These are phyloP conservation scores for Pseudopyricularia cyperi DNA, from an alignment of 2,329 filamentous ascomycete species.

Conservation along the genomic window DNA sequence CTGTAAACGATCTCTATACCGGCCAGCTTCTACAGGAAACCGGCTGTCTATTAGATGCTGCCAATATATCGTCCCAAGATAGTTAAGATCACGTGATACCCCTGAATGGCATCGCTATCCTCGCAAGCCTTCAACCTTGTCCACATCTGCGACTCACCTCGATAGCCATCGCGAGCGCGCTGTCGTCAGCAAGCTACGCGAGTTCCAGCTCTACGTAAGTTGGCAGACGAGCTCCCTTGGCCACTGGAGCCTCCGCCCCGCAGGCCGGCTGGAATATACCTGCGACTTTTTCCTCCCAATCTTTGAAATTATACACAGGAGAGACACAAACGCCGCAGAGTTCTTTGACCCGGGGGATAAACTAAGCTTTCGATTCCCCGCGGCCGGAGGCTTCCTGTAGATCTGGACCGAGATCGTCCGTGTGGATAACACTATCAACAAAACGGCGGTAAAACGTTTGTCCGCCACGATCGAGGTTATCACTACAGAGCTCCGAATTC, in stretches of 20 bases:
- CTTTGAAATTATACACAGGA: background rate
- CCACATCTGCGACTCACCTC: too few species aligned
- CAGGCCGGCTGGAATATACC: background rate
- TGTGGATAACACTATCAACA: background rate
- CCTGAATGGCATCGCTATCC: too few species aligned
- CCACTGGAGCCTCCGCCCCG: background rate
- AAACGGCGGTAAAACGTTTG: background rate
- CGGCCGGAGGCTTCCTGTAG: background rate
- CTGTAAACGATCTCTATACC: too few species aligned
- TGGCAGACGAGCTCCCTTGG: background rate
- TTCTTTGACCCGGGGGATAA: background rate
- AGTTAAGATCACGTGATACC: too few species aligned
- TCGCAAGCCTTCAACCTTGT: too few species aligned
- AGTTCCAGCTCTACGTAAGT: background rate
- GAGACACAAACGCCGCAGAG: too few species aligned
- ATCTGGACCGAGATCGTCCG: background rate
- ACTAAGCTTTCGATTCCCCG: background rate
- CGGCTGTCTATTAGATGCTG: too few species aligned
- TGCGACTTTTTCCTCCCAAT: constrained; percentile 1
- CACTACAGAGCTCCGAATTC: background rate
- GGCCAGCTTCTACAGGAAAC: too few species aligned
- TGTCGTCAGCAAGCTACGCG: background rate
- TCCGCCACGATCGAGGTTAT: background rate
- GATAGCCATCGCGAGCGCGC: background rate
- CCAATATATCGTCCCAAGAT: too few species aligned